These are phyloP conservation scores for Immersiella caudata DNA, from an alignment of 495 filamentous ascomycete genomes.

Conservation along the genomic window DNA sequence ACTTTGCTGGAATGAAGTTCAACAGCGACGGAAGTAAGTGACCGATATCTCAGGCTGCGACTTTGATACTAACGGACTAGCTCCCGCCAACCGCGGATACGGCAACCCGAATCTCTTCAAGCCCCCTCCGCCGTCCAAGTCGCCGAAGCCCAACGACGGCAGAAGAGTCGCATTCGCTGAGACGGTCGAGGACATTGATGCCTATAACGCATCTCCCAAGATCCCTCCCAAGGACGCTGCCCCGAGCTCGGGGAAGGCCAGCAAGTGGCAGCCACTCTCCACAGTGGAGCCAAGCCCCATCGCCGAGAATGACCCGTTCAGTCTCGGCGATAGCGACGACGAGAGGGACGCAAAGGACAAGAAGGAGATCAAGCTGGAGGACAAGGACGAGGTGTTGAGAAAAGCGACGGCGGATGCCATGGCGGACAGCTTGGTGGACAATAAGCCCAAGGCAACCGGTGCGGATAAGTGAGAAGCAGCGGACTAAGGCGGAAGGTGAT, in stretches of 20 bases:
- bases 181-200: conserved; percentile 70
- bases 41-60: conserved; percentile 12
- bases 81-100: conserved; percentile 57
- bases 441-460: conserved; percentile 25
- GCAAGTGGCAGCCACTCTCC: conserved; percentile 96
- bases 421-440: conserved; percentile 53
- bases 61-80: conserved; percentile 23
- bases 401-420: conserved; percentile 69
- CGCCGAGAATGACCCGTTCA: conserved; percentile 92
- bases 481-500: too few relatives aligned
- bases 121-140: conserved; percentile 63
- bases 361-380: conserved; percentile 59
- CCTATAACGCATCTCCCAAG: conserved; percentile 66
- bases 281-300: conserved; percentile 85
- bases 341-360: conserved; percentile 67
- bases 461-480: conserved; percentile 25
- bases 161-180: conserved; percentile 82
- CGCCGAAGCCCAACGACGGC: conserved; percentile 60
- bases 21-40: conserved; percentile 72
- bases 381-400: conserved; percentile 72
- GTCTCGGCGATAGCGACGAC: conserved; percentile 92
- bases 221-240: conserved; percentile 40
- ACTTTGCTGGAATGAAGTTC: conserved; percentile 87
- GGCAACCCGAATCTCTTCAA: conserved; percentile 83
- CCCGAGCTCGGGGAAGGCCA: conserved; percentile 61